These are phyloP conservation scores for Xylariaceae sp. DNA, from an alignment of 2,329 filamentous ascomycete genomes.

Conservation along the genomic window DNA sequence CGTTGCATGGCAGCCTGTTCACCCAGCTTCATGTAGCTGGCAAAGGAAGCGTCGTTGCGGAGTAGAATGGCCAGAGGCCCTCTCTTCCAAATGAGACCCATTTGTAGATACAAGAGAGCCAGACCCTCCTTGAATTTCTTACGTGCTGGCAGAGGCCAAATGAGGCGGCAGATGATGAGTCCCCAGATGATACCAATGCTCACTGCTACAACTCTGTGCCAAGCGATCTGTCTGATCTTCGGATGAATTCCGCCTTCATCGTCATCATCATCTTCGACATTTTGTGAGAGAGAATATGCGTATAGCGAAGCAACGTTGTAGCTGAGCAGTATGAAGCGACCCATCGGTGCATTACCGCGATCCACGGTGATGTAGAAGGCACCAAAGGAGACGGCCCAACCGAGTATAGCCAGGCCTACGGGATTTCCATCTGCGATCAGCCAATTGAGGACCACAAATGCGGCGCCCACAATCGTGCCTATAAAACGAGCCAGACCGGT, in stretches of 20 bases:
- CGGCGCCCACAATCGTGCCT: constrained; percentile 77
- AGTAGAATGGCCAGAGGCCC: constrained; percentile 75
- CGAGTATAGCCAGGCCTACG: constrained; percentile 69
- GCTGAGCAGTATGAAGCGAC: constrained; percentile 87
- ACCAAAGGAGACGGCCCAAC: constrained; percentile 72
- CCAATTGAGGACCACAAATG: constrained; percentile 73
- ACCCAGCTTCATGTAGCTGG: constrained; percentile 75
- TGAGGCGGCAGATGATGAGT: constrained; percentile 76
- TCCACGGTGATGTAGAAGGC: constrained; percentile 89
- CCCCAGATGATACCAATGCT: constrained; percentile 87
- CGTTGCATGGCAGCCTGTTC: constrained; percentile 85
- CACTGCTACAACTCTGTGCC: constrained; percentile 83
- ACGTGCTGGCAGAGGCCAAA: constrained; percentile 91
- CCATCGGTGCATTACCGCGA: constrained; percentile 78
- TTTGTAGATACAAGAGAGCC: constrained; percentile 85
- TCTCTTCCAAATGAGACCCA: constrained; percentile 94
- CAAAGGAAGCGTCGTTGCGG: constrained; percentile 47
- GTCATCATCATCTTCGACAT: constrained; percentile 74
- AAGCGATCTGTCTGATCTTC: constrained; percentile 78
- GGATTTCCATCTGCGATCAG: constrained; percentile 67
- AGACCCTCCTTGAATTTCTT: constrained; percentile 84
- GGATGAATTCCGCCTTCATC: constrained; percentile 83
- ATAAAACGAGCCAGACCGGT: constrained; percentile 81
- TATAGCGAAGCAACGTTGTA: constrained; percentile 96
- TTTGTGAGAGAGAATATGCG: constrained; percentile 79